Base-by-base conservation (phyloP, 2,329 filamentous ascomycete species). In the Aspergillus nomiae region DNA sequence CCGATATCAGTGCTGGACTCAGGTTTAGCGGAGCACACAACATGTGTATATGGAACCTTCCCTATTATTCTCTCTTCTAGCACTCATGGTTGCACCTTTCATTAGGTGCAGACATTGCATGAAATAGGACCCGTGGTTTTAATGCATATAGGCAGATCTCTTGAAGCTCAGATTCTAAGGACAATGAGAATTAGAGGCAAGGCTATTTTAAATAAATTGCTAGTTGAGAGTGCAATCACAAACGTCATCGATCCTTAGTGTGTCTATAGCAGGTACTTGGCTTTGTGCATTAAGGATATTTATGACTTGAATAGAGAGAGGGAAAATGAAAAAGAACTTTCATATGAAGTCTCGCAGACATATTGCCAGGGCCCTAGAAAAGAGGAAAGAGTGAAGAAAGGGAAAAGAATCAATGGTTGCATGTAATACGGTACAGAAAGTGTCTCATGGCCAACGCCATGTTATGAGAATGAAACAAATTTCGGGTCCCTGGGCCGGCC, bases 401-500 rank as follows among this genome's bases (percentile, higher is more conserved):
- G 26, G 10, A 24, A 55, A n/a, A 36, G 16, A 32, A 28, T 38
- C 43, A 59, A 36, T n/a, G 50, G 56, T 63, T 28, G 21, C 26
- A 63, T 46, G 55, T 41, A 32, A 64, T 46, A 36, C 7, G 45
- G 63, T 59, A 60, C 56, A 45, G 41, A 54, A 61, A 28, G 43
- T 34, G 59, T 57, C 54, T 48, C 45, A 43, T 41, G 38, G 38
- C 38, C 16, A 41, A 41, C 16, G 16, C 16, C 16, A 41, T 41
- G 7, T 85, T 74, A 91, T 63, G 89, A 92, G 79, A 98, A 98
- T 75, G 92, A 96, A 63, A 98, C 93, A 75, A 97, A 96, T 82
- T 97, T 97, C 65, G 94, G 93, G 82, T 98, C 94, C 75, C 89
- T 86, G 65, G 95, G 95, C 70, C 89, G 82, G 5, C 95, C 95